Base-by-base conservation (phyloP, 108 stramenopile genomes). In the Nitzschia palea region DNA sequence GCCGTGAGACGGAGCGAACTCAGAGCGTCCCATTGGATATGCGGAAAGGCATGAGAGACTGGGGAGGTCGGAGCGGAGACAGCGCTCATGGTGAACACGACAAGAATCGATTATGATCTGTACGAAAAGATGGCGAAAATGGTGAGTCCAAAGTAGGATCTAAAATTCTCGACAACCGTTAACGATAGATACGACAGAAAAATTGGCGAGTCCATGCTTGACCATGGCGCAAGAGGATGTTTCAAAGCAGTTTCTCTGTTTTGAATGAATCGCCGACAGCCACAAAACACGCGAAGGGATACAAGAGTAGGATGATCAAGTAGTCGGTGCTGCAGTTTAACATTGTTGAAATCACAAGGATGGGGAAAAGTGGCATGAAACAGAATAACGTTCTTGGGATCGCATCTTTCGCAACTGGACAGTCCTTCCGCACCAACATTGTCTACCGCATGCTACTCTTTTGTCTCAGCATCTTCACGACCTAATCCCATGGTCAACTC, bases 21-120 rank as follows among this genome's bases (percentile, higher is more conserved):
- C 26, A 93, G 53, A 10, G 92, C 83, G 61, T 93, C 92, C 92
- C 92, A 93, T 65, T 80, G 80, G 40, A 86, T 86, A 17, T 80
- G 76, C 6, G 79, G 68, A 52, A 86, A 86, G 27, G 92, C 92
- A 9, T 68, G 40, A 32, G 87, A 80, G 25, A 92, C 90, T 4
- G 87, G 90, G 27, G 90, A 92, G 9, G 76, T 64, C 8, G 80
- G 62, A 37, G 59, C 42, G 10, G 60, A 55, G 14, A 60, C 42
- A 34, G 57, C 31, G 65, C 66, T 73, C 72, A 73, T 79, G 56
- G 70, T 76, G 40, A 60, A 40, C n/a, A n/a, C n/a, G n/a, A n/a
- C n/a, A 43, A 59, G 27, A 30, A 12, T 8, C 15, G 6, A 50
- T 32, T 23, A 55, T 55, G n/a, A 4, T 34, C 33, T 17, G 31